These are phyloP conservation scores for Jamesozyma gamospora DNA, from an alignment of 805 yeast species.

Conservation along the genomic window DNA sequence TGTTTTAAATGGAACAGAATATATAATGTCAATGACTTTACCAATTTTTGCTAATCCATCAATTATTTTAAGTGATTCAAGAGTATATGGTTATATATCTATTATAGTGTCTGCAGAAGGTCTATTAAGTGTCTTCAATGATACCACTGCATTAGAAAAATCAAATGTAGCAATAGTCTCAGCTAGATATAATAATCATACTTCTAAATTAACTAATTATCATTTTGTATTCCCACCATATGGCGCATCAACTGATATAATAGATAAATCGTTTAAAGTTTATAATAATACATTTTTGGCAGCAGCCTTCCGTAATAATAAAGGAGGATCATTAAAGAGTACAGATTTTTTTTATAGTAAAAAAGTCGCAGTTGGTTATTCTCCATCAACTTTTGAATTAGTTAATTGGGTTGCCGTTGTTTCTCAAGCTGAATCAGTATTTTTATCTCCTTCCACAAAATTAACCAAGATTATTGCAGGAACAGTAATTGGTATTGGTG, in stretches of 20 bases:
- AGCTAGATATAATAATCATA: slow-evolving; percentile 17
- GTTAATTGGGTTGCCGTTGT: slow-evolving; percentile 66
- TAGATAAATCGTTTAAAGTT: slow-evolving; percentile 20
- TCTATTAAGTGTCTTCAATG: slow-evolving; percentile 32
- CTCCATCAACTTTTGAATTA: slow-evolving; percentile 35
- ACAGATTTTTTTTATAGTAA: slow-evolving; percentile 30
- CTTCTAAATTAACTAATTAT: slow-evolving; percentile 28
- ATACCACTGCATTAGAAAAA: slow-evolving; percentile 33
- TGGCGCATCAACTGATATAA: slow-evolving; percentile 10
- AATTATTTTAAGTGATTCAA: slow-evolving; percentile 46
- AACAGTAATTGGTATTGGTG: slow-evolving; percentile 70
- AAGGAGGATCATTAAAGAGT: slow-evolving; percentile 35
- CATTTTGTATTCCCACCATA: slow-evolving; percentile 36
- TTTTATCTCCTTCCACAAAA: slow-evolving; percentile 52
- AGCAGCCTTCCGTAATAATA: slow-evolving; percentile 29
- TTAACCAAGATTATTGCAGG: slow-evolving; percentile 65
- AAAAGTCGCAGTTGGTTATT: slow-evolving; percentile 48
- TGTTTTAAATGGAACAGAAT: slow-evolving; percentile 35
- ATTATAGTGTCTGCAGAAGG: slow-evolving; percentile 42
- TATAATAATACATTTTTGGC: slow-evolving; percentile 27
- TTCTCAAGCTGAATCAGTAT: slow-evolving; percentile 49
- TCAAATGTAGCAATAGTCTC: slow-evolving; percentile 28
- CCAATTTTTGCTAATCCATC: slow-evolving; percentile 72
- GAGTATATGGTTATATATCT: slow-evolving; percentile 62
- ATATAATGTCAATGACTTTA: slow-evolving; percentile 63